phyloP scores from a whole-genome alignment of 169 alveolate species.

The Plasmodium inui region DNA sequence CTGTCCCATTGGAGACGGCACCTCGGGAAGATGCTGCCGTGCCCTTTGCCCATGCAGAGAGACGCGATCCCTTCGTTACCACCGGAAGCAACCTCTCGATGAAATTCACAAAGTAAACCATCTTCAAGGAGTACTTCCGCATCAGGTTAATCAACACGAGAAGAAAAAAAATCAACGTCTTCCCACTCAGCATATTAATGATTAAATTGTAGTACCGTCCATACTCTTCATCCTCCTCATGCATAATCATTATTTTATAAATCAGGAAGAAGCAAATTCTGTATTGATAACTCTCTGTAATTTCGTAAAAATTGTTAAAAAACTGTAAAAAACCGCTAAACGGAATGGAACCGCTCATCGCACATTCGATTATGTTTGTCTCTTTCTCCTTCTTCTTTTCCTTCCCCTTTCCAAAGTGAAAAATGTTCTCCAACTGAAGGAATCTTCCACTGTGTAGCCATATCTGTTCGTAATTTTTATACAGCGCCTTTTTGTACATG shows the following conservation, averaged over 20 bases:
- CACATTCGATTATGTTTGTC: not conserved
- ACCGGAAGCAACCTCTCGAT: constrained; percentile 55
- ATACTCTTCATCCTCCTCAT: constrained; percentile 66
- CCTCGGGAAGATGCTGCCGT: not conserved
- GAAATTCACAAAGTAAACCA: constrained; percentile 10
- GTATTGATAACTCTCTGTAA: constrained; percentile 15
- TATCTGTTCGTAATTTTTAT: constrained; percentile 36
- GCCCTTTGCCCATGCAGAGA: not conserved
- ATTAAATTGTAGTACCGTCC: constrained; percentile 31
- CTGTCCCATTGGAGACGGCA: not conserved
- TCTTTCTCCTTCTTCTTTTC: not conserved
- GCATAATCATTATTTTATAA: constrained; percentile 60
- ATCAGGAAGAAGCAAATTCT: constrained; percentile 19
- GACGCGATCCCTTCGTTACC: not conserved
- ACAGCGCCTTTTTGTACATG: constrained; percentile 20
- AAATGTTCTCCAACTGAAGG: constrained; percentile 17
- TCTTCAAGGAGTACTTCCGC: constrained; percentile 18
- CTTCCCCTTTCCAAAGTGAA: constrained; percentile 5
- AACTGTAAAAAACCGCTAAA: constrained; percentile 23
- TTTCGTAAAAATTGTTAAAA: constrained; percentile 38
- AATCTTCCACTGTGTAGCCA: constrained; percentile 16
- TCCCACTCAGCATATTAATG: constrained; percentile 5
- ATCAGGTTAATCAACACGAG: constrained; percentile 29
- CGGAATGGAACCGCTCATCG: not conserved
- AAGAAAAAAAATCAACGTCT: constrained; percentile 32